Base-by-base conservation (phyloP, 352 stramenopile genomes). In the Thalassiosira mediterranea region DNA sequence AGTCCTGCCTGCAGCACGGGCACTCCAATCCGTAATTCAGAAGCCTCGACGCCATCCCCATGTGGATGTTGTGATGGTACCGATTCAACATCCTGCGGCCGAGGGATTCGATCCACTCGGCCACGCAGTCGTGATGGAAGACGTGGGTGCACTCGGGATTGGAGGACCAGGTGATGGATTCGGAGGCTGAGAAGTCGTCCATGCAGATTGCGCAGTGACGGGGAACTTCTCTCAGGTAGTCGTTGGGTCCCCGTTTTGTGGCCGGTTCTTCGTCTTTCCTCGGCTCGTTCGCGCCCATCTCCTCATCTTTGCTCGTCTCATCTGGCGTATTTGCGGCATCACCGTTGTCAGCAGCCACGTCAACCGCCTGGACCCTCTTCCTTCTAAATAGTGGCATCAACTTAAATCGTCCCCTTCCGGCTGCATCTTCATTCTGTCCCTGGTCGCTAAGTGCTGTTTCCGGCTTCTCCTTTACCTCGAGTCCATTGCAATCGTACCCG, bases 111-210 rank as follows among this genome's bases (percentile, higher is more conserved):
- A 62, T 32, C 53, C 53, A 62, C 5, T 62, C 34, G 4, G 37
- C 19, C 11, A 62, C 48, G 53, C 53, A 62, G 4, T 54, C 1
- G 13, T 49, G 21, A 49, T 62, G 53, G 34, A 51, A 62, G n/a
- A 54, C 8, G 10, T 62, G 53, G 19, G 53, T 26, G 26, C 53
- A 62, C 29, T 53, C 13, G n/a, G 53, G 53, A 28, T 62, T 62
- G 11, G 53, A 21, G 17, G 53, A 62, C 21, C 21, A 62, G n/a
- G 19, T 26, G 5, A 62, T 8, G 29, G 19, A 11, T 19, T 62
- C 10, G 0, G 31, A 44, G 17, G 26, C 53, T 49, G 40, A 26
- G 26, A 51, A 62, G 17, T 44, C 37, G n/a, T 4, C 13, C 10
- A 62, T 26, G 34, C 53, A 62, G 19, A 62, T 62, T 5, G 53